Evolutionary conservation across 768 basidiomycete genomes (phyloP), one percentile per base, ranked within the genome.

Genomic region (Agaricus sinodeliciosus): DNA sequence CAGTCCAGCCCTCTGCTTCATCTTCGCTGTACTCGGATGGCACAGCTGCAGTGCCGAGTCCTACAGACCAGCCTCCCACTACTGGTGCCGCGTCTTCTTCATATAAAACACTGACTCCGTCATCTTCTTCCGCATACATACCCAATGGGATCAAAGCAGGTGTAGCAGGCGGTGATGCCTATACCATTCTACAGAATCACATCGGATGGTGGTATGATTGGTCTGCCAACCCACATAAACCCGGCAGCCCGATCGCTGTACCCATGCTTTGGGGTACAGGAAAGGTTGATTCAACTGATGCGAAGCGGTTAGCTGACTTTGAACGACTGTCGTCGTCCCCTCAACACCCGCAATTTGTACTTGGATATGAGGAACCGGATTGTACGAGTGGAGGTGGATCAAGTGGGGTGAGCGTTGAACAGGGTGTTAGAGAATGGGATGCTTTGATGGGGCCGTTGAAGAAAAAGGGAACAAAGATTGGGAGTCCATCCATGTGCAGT

Each of bases 201-300:
- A 72, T 77, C 37, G 74, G 75, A 13, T 77, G 74, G 74, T 77
- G 72, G 72, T 75, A 75, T 51, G 75, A 77, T 58, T 77, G 75
- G 73, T 65, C 74, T 8, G 72, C 74, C 2, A 66, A 65, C 42
- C 75, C 74, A 1, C 65, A 64, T 1, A 70, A 71, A 60, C 55
- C 67, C 9, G 71, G 72, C n/a, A 64, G 57, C 40, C 69, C 72
- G 11, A 66, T 75, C 36, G 65, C 67, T 3, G 72, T 76, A 7
- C 72, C 74, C 15, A 76, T 77, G 75, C 69, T 77, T 4, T 75
- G 75, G 75, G 75, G 75, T 15, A 68, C 62, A 13, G 75, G 75
- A 22, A 63, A 61, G 12, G 69, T 63, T 9, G 73, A 74, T 56
- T 50, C 62, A 12, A 64, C 67, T 42, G 75, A 77, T 53, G 67